Conservation (phyloP, 495 filamentous ascomycete species). For the Penicillium desertorum region DNA sequence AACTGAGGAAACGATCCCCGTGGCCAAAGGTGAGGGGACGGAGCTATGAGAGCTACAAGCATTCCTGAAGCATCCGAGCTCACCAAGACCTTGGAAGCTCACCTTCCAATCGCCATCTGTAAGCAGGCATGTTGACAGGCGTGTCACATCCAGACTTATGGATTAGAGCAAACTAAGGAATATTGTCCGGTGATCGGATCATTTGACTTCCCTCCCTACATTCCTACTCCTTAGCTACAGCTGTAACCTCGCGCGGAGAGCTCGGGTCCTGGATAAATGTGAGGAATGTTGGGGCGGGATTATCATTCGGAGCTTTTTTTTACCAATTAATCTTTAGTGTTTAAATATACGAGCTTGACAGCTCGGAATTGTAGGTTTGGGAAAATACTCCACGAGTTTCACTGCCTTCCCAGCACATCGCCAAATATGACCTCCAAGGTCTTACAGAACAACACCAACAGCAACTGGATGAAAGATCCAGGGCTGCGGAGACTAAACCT, state of each 20-base stretch:
- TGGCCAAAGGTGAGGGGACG: constrained; percentile 7
- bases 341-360: constrained; percentile 16
- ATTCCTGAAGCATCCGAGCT: constrained; percentile 11
- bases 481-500: constrained; percentile 28
- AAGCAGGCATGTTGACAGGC: constrained; percentile 12
- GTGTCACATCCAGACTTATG: constrained; percentile 2
- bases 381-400: constrained; percentile 7
- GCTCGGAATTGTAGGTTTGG: constrained; percentile 1
- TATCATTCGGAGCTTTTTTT: constrained; percentile 18
- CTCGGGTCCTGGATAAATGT: constrained; percentile 13
- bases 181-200: constrained; percentile 18
- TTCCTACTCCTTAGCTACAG: constrained; percentile 17
- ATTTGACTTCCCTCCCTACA: constrained; percentile 21
- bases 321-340: constrained; percentile 6
- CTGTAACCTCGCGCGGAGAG: constrained; percentile 18
- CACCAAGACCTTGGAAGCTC: constrained; percentile 1
- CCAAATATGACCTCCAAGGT: constrained; percentile 11
- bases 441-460: constrained; percentile 17
- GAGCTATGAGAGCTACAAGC: constrained; percentile 12
- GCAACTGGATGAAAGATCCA: constrained; percentile 15
- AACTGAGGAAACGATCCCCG: constrained; percentile 12
- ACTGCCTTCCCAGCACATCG: background rate
- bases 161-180: background rate
- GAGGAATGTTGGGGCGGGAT: constrained; percentile 20
- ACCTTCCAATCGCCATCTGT: constrained; percentile 7